Base-by-base conservation (phyloP, 805 yeast species). In the Candida golubevii region DNA sequence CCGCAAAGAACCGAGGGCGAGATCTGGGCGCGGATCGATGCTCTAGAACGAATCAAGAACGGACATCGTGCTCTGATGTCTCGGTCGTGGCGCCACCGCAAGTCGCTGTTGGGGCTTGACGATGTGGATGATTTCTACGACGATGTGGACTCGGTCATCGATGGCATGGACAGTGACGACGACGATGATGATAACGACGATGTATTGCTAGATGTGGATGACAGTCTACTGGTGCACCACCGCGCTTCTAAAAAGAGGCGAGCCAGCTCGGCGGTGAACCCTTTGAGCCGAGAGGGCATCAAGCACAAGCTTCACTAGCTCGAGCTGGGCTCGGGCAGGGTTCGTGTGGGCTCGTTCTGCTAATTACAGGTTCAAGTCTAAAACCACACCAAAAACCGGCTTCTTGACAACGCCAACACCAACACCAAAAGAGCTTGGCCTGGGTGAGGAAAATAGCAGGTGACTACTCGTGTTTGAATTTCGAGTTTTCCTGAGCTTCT, bases 1-100 rank as follows among this genome's bases (percentile, higher is more conserved):
- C 91, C 93, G 12, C 76, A 75, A 45, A 77, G 88, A 50, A 73
- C 93, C 0, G 89, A 85, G 58, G 71, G 71, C n/a, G 93, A 87
- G 53, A 88, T 88, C 35, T 72, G 78, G 71, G 63, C 75, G 33
- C 71, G 93, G 48, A 77, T 85, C 18, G 77, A 71, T 39, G 57
- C 57, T n/a, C 49, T 53, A 8, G 57, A 53, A 33, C 54, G 57
- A 18, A 49, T 54, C 35, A 51, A 51, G 26, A 50, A 54, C 35
- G 58, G 58, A 26, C 55, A 47, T 40, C 58, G 57, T n/a, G 50
- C 51, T 8, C 51, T 46, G 54, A 38, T 43, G 28, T 47, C 54
- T 14, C 53, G 50, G 4, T 44, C 53, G 38, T 5, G 23, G 23
- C 60, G 69, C 49, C 53, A 73, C 42, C 55, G 63, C 36, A 71